Evolutionary conservation across 495 filamentous ascomycete species (phyloP).

Genomic region (Hypoxylon crocopeplum): DNA sequence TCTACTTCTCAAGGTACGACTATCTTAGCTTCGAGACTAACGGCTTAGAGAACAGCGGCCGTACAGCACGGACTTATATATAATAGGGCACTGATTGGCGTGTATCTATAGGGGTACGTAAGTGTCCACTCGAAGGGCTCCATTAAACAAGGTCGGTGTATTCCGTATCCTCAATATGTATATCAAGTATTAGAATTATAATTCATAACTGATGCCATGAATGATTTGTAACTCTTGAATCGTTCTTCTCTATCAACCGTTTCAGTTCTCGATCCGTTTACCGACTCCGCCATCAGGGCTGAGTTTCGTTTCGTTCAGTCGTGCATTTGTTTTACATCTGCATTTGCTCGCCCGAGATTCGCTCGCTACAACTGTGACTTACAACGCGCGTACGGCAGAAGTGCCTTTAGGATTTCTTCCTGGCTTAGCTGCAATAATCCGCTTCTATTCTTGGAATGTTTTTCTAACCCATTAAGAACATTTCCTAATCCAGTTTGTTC

Average conservation of each 20-base stretch:
- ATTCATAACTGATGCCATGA: neutral
- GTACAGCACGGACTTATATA: conserved; percentile 19
- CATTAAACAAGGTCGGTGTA: too few species aligned
- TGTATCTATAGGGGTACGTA: too few species aligned
- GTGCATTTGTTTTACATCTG: conserved; percentile 11
- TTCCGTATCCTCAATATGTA: too few species aligned
- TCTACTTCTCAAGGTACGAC: neutral
- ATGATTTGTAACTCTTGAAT: neutral
- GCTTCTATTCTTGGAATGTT: conserved; percentile 36
- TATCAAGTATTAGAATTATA: too few species aligned
- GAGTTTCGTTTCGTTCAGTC: conserved; percentile 18
- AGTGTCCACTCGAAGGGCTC: too few species aligned
- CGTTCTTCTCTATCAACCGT: neutral
- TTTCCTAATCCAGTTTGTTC: conserved; percentile 24
- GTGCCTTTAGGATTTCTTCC: conserved; percentile 21
- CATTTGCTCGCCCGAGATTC: conserved; percentile 1
- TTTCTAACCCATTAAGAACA: conserved; percentile 10
- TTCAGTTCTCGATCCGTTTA: conserved; percentile 28
- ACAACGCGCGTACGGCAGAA: conserved; percentile 24
- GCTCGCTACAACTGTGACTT: conserved; percentile 5
- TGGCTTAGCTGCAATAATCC: conserved; percentile 16
- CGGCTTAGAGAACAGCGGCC: conserved; percentile 6
- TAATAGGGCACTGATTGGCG: conserved; percentile 15
- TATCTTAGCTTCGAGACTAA: conserved; percentile 2
- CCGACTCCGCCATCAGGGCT: conserved; percentile 17